Base-by-base conservation (phyloP, 2,329 filamentous ascomycete genomes). In the Phaeoacremonium minimum region DNA sequence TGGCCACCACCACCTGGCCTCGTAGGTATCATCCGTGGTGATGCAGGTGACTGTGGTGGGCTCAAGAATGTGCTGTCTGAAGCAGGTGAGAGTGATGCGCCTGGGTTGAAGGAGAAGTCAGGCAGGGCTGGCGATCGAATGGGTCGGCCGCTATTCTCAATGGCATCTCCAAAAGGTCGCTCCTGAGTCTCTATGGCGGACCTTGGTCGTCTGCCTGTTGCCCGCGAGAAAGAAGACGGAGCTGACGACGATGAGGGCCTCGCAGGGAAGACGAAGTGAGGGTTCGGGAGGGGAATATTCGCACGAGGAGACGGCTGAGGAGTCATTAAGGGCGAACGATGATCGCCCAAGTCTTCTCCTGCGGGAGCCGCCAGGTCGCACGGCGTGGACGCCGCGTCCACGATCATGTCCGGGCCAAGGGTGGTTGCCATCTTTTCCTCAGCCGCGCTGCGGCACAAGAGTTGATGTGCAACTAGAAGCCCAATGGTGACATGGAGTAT, bases 1-100 rank as follows among this genome's bases (percentile, higher is more conserved):
- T 95, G 90, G 18, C 84, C 81, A 54, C 89, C 85, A 15, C 82
- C 80, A 19, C 65, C 63, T 16, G 74, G 66, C 42, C 77, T 71
- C 15, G 73, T 67, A 14, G 80, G 71, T 6, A 66, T 57, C 2
- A 65, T 55, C 26, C 64, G 61, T 3, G 67, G 63, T 4, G 75
- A 74, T 13, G 64, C 60, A 11, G 77, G 73, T n/a, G 75, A 74
- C 13, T 72, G 59, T 0, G 76, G 71, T 12, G 78, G 76, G 35
- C 70, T 75, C 15, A 77, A 53, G n/a, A 72, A 60, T 13, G n/a
- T n/a, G n/a, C 63, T 58, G 37, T 60, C 33, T 57, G 62, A 15
- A 51, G 52, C 15, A 48, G 52, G 26, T 51, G 50, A 7, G 53
- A 58, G 38, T 52, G 33, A 35, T 37, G 49, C 43, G 33, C 53